Evolutionary conservation across 1,284 basidiomycete genomes (phyloP).

Genomic region (Schizophyllum commune): DNA sequence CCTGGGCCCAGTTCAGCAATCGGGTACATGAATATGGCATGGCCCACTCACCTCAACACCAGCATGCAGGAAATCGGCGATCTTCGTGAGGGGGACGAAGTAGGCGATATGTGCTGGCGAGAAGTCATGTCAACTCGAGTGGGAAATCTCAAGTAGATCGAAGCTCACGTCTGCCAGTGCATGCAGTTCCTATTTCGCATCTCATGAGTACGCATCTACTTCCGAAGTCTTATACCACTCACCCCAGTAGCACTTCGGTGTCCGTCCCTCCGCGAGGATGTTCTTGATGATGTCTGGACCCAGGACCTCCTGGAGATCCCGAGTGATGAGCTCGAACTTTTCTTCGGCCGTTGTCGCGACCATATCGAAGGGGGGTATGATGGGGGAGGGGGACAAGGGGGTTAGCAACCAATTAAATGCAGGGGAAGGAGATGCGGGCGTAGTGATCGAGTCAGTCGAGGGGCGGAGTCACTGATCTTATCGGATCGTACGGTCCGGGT

Average conservation of each 20-base stretch:
- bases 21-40: background rate
- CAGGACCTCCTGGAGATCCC: slow-evolving; percentile 84
- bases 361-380: too few relatives aligned
- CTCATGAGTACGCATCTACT: slow-evolving; percentile 5
- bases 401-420: too few relatives aligned
- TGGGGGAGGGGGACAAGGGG: too few relatives aligned
- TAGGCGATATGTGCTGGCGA: slow-evolving; percentile 89
- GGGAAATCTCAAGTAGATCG: background rate
- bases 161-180: slow-evolving; percentile 85
- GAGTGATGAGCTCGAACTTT: slow-evolving; percentile 81
- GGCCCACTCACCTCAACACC: slow-evolving; percentile 61
- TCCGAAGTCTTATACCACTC: slow-evolving; percentile 21
- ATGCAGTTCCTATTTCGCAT: slow-evolving; percentile 67
- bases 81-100: slow-evolving; percentile 92
- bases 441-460: too few relatives aligned
- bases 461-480: too few relatives aligned
- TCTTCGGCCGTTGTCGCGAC: slow-evolving; percentile 32
- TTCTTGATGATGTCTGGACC: slow-evolving; percentile 80
- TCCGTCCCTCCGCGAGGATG: slow-evolving; percentile 72
- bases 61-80: slow-evolving; percentile 92
- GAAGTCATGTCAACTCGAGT: background rate
- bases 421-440: too few relatives aligned
- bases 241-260: slow-evolving; percentile 89
- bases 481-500: too few relatives aligned
- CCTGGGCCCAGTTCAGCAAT: slow-evolving; percentile 29